A percentile compares a stretch with the other conserved stretches of the same genome.
phyloP scores from a whole-genome alignment of 768 basidiomycete species.

The Trametes elegans region DNA sequence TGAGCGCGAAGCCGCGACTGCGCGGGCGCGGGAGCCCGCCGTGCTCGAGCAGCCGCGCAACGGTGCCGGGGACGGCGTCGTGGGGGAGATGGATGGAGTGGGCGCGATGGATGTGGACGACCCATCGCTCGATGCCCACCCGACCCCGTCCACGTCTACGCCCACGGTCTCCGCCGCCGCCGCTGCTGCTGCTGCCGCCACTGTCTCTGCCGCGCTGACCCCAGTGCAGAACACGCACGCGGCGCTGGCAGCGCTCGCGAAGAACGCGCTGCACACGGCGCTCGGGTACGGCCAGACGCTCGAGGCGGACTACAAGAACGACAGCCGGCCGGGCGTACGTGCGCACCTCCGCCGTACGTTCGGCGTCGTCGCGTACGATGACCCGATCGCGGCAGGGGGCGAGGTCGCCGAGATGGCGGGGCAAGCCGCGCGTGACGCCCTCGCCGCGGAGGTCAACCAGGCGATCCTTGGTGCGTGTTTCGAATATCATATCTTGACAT shows the following conservation, averaged over 20 bases:
- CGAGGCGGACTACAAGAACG: slow-evolving; percentile 64
- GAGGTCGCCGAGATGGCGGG: slow-evolving; percentile 67
- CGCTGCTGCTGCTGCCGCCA: slow-evolving; percentile 23
- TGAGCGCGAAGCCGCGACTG: slow-evolving; percentile 32
- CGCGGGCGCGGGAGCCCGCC: background rate
- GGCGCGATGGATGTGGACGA: slow-evolving; percentile 61
- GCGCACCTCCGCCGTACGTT: slow-evolving; percentile 72
- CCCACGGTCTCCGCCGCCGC: slow-evolving; percentile 4
- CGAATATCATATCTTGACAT: background rate
- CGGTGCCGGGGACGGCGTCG: slow-evolving; percentile 35
- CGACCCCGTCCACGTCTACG: slow-evolving; percentile 10
- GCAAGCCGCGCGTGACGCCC: slow-evolving; percentile 56
- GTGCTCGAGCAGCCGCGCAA: slow-evolving; percentile 17
- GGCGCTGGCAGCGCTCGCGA: slow-evolving; percentile 28
- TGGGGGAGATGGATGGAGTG: slow-evolving; percentile 40
- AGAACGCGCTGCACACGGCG: slow-evolving; percentile 60
- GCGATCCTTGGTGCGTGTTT: slow-evolving; percentile 66
- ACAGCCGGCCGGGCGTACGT: slow-evolving; percentile 61
- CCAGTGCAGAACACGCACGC: slow-evolving; percentile 13
- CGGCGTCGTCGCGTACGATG: slow-evolving; percentile 76
- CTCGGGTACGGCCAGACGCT: slow-evolving; percentile 74
- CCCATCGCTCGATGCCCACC: slow-evolving; percentile 32
- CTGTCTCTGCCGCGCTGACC: slow-evolving; percentile 25
- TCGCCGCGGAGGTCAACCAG: slow-evolving; percentile 78
- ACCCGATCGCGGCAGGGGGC: slow-evolving; percentile 66